Evolutionary conservation across 257 asterid genomes (phyloP).

Genomic region (Apocynum venetum): DNA sequence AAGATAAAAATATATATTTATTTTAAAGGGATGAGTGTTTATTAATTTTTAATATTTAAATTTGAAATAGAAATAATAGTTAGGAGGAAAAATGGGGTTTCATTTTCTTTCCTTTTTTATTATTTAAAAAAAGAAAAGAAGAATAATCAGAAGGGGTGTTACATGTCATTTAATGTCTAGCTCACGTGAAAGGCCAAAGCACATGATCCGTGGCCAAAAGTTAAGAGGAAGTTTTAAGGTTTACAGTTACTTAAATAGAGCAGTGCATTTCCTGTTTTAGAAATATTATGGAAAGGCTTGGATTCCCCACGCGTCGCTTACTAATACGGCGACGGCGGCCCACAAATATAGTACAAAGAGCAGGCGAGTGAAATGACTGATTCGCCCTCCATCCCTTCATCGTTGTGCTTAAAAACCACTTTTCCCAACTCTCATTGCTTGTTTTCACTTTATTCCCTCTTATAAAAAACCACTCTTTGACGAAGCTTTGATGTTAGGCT

Average conservation of each 20-base stretch:
- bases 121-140: too few relatives aligned
- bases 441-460: neutral
- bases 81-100: neutral
- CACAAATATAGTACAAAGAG: neutral
- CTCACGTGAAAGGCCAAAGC: conserved; percentile 26
- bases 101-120: too few relatives aligned
- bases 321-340: conserved; percentile 39
- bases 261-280: conserved; percentile 25
- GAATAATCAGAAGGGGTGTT: neutral
- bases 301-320: conserved; percentile 48
- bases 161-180: neutral
- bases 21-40: too few relatives aligned
- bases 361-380: neutral
- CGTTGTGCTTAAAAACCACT: neutral
- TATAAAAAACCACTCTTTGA: conserved; percentile 23
- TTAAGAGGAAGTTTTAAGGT: conserved; percentile 23
- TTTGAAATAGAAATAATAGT: neutral
- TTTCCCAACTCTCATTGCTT: neutral
- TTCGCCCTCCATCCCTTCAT: conserved; percentile 13
- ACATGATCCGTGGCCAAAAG: conserved; percentile 21
- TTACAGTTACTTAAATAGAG: conserved; percentile 26
- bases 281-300: conserved; percentile 23
- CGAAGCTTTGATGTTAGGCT: conserved; percentile 8
- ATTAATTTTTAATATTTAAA: too few relatives aligned
- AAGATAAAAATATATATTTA: too few relatives aligned